Base-by-base conservation (phyloP, 768 basidiomycete genomes). In the Mycena crocata region DNA sequence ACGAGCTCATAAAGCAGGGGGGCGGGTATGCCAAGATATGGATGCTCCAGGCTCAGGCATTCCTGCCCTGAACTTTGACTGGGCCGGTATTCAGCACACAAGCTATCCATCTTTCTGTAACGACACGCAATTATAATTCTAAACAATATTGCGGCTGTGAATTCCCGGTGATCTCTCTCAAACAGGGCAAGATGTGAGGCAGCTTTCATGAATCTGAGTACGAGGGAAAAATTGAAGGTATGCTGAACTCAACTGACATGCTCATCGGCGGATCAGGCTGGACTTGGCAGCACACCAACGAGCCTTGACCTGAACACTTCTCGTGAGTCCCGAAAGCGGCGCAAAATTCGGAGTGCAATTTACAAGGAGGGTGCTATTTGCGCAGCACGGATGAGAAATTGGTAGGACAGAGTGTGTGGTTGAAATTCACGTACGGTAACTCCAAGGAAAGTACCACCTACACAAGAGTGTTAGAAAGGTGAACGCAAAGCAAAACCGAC, bases 11-110 rank as follows among this genome's bases (percentile, higher is more conserved):
- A 59, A 78, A 81, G 44, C 74, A 69, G 55, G 77, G 82, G 10
- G 91, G 91, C 12, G 89, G 91, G 62, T 94, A 94, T 69, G 90
- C 91, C 1, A 84, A 86, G 49, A 85, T 92, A 66, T 94, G 92
- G 91, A 86, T 77, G 72, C 69, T 93, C 55, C 93, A 94, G 72
- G 92, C 91, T 4, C 79, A 88, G 65, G 91, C 91, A 12, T 94
- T 94, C 74, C 69, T 90, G 30, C 79, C 63, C 24, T 65, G 44
- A 59, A 45, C 35, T 55, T 46, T 7, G 46, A 28, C 17, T 9
- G 28, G 28, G 30, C 31, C 10, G 15, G 9, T 10, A 39, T n/a
- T 34, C 21, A 10, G 13, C 30, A 14, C 21, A 21, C 13, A 42
- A 6, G 10, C 5, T 10, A n/a, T 14, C 40, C 14, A 42, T 42